These are phyloP conservation scores for Francoa sonchifolia DNA, from an alignment of 441 rosid species.

Conservation along the genomic window DNA sequence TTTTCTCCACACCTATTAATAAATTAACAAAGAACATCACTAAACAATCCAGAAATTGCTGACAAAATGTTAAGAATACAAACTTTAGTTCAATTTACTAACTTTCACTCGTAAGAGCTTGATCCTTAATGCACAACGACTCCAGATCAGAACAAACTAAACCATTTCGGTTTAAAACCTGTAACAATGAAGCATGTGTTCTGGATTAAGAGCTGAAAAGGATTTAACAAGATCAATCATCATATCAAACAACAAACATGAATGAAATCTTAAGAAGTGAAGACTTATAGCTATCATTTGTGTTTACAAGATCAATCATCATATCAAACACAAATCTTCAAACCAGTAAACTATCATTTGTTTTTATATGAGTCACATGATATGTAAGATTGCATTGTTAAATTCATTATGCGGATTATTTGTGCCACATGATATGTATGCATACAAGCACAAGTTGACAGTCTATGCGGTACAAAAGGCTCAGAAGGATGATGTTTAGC, in stretches of 20 bases:
- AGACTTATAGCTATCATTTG: not conserved
- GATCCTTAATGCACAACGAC: conserved; percentile 62
- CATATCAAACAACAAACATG: not conserved
- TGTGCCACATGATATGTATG: too few relatives aligned
- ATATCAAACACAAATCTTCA: not conserved
- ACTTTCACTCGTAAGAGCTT: conserved; percentile 66
- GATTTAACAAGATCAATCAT: not conserved
- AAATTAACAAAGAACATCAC: conserved; percentile 8
- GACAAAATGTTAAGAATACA: conserved; percentile 1
- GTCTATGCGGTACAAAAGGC: too few relatives aligned
- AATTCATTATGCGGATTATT: too few relatives aligned
- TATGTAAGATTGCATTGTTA: too few relatives aligned
- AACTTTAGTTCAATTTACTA: conserved; percentile 21
- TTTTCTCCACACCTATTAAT: conserved; percentile 72
- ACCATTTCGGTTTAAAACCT: conserved; percentile 53
- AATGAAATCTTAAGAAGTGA: not conserved
- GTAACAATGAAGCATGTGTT: conserved; percentile 8
- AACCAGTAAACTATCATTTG: not conserved
- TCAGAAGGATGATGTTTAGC: too few relatives aligned
- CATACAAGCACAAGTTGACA: too few relatives aligned
- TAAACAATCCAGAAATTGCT: not conserved
- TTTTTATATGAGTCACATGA: too few relatives aligned
- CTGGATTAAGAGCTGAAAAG: not conserved
- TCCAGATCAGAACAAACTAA: conserved; percentile 76
- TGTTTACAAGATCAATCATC: too few relatives aligned